A percentile compares a stretch with the other conserved stretches of the same genome.
These are phyloP conservation scores for Limonium bicolor DNA, from an alignment of 148 eudicot genomes.

Conservation along the genomic window DNA sequence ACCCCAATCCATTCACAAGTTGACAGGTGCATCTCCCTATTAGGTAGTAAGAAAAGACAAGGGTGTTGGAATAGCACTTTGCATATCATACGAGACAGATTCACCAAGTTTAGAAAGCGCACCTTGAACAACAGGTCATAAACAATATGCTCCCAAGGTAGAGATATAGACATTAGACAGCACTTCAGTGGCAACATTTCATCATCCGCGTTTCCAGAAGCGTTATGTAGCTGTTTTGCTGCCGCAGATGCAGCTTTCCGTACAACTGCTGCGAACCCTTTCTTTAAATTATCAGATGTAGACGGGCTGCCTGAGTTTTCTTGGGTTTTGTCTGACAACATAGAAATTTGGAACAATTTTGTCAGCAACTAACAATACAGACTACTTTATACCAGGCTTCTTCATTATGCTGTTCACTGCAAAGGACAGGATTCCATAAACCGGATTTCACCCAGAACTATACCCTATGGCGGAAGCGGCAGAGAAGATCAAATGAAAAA, in stretches of 20 bases:
- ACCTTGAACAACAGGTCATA: conserved; percentile 93
- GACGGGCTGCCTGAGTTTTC: conserved; percentile 28
- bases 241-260: conserved; percentile 76
- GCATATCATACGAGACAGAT: not conserved
- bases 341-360: too few relatives aligned
- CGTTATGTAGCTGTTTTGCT: conserved; percentile 66
- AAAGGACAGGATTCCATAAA: too few relatives aligned
- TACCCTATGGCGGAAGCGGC: too few relatives aligned
- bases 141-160: conserved; percentile 97
- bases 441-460: too few relatives aligned
- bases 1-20: conserved; percentile 17
- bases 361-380: too few relatives aligned
- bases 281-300: conserved; percentile 42
- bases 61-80: not conserved
- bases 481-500: not conserved
- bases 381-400: not conserved
- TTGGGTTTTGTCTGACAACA: conserved; percentile 76
- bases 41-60: conserved; percentile 4
- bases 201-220: conserved; percentile 35
- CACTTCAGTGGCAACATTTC: conserved; percentile 94
- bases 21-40: conserved; percentile 64
- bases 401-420: too few relatives aligned
- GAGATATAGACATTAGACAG: conserved; percentile 79
- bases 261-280: conserved; percentile 43
- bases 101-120: too few relatives aligned